Evolutionary conservation across 1,284 basidiomycete genomes (phyloP), one percentile per base, ranked within the genome.

Genomic region (Rhodotorula sp.): DNA sequence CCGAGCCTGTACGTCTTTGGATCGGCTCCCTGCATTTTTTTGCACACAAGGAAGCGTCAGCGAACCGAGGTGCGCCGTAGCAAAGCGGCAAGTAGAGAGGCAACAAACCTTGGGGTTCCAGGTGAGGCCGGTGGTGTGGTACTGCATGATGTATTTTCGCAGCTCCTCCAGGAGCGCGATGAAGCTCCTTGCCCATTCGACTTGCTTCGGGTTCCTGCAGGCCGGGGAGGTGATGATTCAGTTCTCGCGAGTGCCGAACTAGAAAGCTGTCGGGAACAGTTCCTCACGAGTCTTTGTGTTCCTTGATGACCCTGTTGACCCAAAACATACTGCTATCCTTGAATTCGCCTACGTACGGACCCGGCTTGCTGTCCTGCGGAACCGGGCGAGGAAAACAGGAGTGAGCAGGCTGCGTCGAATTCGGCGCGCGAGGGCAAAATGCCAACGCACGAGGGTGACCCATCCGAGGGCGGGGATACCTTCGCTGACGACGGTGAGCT

Each of bases 261-360:
- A 10, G 29, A 1, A 8, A 24, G 26, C 18, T 0, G 49, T 26
- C 46, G 14, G 26, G n/a, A 26, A 33, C 29, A 20, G 20, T 3
- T 45, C 78, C 89, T 72, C 71, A 93, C 92, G 90, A 91, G 20
- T 94, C 91, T 81, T 93, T 98, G 85, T 86, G 91, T 75, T 95
- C 92, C 82, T 95, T 95, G 81, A 95, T 88, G 60, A 98, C 87
- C 67, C 90, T 87, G 80, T 97, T 93, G 20, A 89, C 88, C 81
- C 94, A 99, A 83, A 95, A 99, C 78, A 89, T 86, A 10, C 90
- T 87, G 14, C 91, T 87, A 64, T 98, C 93, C 82, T 91, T 95
- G 82, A 91, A 87, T 64, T 95, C 92, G 20, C 82, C 83, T n/a
- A 98, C 84, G 77, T 87, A 91, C 20, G 91, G 88, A 7, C 86